Base-by-base conservation (phyloP, 2,329 filamentous ascomycete species). In the Neofusicoccum parvum region DNA sequence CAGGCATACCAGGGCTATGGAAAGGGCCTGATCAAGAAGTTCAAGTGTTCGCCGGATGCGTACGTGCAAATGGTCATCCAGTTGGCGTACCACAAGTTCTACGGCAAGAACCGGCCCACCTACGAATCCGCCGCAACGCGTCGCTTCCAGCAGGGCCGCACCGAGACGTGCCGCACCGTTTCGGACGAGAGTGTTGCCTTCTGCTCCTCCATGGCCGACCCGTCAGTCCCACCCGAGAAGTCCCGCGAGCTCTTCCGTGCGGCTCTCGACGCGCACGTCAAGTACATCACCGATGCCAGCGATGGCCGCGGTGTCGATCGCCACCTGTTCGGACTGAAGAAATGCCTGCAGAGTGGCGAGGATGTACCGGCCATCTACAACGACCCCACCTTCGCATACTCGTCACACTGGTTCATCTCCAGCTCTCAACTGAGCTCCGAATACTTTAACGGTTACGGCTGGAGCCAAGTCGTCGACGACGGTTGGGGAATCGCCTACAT, bases 1-100 rank as follows among this genome's bases (percentile, higher is more conserved):
- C 94, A 98, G 79, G 91, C 93, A 34, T 99, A 96, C 84, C 94
- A 98, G 80, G 94, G 90, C 72, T 99, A 99, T 79, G 95, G 95
- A 78, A 99, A 99, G 84, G 93, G 92, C 32, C 84, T 99, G 68
- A 98, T 99, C 85, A 99, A 99, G 88, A 96, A 97, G 81, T 98
- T 99, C 88, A 96, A 93, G 83, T 97, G 92, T 87, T 96, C 92
- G 32, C 95, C 95, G 36, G 96, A 99, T 74, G 95, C 94, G 37
- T 99, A 96, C 79, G 93, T 98, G 48, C 95, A 99, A 81, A 95
- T 99, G 92, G 83, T 97, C 78, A 99, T 99, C 78, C 95, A 99
- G 80, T 88, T 98, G 62, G 95, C 95, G 45, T 99, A 99, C 85
- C 90, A 90, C 86, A 98, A 98, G 83, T 97, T 99, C 92, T 97